Base-by-base conservation (phyloP, 495 filamentous ascomycete species). In the Aspergillus sclerotioniger region DNA sequence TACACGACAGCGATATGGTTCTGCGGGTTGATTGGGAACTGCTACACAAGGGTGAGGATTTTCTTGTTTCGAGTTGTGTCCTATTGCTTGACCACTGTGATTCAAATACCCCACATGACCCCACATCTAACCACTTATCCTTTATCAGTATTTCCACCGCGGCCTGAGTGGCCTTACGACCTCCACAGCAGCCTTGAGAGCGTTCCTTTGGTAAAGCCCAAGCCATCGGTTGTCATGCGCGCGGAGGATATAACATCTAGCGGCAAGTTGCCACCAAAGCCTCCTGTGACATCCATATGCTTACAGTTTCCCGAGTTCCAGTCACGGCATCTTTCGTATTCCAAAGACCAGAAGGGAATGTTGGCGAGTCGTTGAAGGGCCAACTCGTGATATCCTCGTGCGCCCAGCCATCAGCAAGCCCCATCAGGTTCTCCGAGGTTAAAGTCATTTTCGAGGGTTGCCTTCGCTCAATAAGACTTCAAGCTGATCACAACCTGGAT, bases 1-100 rank as follows among this genome's bases (percentile, higher is more conserved):
- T 79, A 12, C 82, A 84, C 12, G 84, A 91, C 61, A 77, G 77
- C 12, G 85, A 87, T 41, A 80, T 84, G 13, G 72, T 92, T 9
- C 66, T 96, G 28, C 81, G 83, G 35, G 86, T 93, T n/a, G 87
- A 91, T 53, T 93, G 92, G 85, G 93, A 97, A 66, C 78, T 96
- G 32, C 73, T 90, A 58, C 86, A 85, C 62, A 76, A 72, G 57
- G 75, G 88, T 92, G 69, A 70, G 88, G 71, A 10, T 41, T 12
- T n/a, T 44, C 47, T 15, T 41, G 15, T 4, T 8, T 29, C 0
- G 5, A 12, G 13, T 21, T 43, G 25, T 21, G 17, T 48, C 6
- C 28, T 17, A 37, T 28, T 43, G 15, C 21, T 12, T 37, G 43
- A 8, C 21, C 6, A 16, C 45, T 21, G 25, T 25, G 25, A 25